Percentiles rank a stretch among this genome's conserved stretches.
phyloP scores from a whole-genome alignment of 192 early-diverging fungal species.

The Linnemannia zychae region DNA sequence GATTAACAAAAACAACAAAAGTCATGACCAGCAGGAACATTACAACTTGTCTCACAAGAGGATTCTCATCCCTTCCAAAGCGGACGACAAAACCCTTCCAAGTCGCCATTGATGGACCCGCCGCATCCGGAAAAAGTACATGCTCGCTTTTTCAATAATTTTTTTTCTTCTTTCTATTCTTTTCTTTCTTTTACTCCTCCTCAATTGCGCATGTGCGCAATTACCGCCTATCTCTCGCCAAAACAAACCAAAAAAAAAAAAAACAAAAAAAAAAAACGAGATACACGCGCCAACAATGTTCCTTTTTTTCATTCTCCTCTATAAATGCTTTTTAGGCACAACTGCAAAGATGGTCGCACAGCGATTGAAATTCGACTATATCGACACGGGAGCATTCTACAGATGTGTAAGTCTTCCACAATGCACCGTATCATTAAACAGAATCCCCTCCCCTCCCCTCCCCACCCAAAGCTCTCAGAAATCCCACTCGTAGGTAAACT shows the following conservation, averaged over 20 bases:
- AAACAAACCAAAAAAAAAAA: not conserved
- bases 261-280: not conserved
- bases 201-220: too few species aligned
- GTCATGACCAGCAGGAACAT: not conserved
- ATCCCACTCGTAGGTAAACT: too few species aligned
- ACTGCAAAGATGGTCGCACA: constrained; percentile 80
- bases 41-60: not conserved
- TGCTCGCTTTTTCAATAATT: not conserved
- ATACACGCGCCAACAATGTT: not conserved
- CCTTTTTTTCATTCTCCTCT: not conserved
- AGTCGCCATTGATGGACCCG: constrained; percentile 87
- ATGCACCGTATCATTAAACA: too few species aligned
- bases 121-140: constrained; percentile 85
- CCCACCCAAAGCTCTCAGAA: too few species aligned
- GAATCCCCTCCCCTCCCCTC: too few species aligned
- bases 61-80: not conserved
- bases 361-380: constrained; percentile 77
- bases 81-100: constrained; percentile 55
- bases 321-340: constrained; percentile 64
- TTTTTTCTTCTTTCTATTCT: not conserved
- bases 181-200: too few species aligned
- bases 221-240: too few species aligned
- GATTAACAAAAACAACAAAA: not conserved
- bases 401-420: constrained; percentile 56
- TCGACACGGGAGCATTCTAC: constrained; percentile 84